Base-by-base conservation (phyloP, 805 yeast genomes). In the Nakazawaea holstii region DNA sequence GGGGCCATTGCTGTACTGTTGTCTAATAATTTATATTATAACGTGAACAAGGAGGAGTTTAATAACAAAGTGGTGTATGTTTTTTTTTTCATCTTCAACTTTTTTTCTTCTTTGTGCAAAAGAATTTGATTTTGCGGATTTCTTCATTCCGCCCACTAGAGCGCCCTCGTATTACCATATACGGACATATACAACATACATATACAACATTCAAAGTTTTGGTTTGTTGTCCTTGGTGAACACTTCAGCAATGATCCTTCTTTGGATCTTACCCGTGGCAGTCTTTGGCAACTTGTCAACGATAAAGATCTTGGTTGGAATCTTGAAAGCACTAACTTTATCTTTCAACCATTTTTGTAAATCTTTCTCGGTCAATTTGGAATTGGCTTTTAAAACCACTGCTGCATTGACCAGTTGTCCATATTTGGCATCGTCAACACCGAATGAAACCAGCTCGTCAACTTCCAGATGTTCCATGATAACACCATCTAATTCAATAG, bases 331-430 rank as follows among this genome's bases (percentile, higher is more conserved):
- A 28, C 87, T 69, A 2, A 82, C 65, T 54, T 70, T 73, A 10
- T 59, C 65, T 9, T 59, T 59, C 60, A 84, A 58, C 56, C 67
- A 80, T 8, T 64, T 55, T 47, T 67, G 66, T 39, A 83, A 61
- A 33, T 80, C 84, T 28, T 67, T 57, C 40, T 67, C 70, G 14
- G 68, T 59, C 42, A 69, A 58, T 10, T 54, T 54, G 8, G 59
- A 53, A 17, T 72, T 76, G 2, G 65, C 61, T 53, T 73, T 74
- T 48, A 78, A 62, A 0, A 84, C 89, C 20, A 84, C 72, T 0
- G 85, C 90, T 11, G 87, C 88, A 52, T 82, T 76, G 14, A 84
- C 88, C 42, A 69, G 76, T 61, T 84, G 88, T 3, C 90, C 90
- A 59, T 84, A 84, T 60, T 80, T 76, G 20, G 69, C 77, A 60